Evolutionary conservation across 441 rosid species (phyloP), one percentile per base, ranked within the genome.

Genomic region (Erodium trifolium): DNA sequence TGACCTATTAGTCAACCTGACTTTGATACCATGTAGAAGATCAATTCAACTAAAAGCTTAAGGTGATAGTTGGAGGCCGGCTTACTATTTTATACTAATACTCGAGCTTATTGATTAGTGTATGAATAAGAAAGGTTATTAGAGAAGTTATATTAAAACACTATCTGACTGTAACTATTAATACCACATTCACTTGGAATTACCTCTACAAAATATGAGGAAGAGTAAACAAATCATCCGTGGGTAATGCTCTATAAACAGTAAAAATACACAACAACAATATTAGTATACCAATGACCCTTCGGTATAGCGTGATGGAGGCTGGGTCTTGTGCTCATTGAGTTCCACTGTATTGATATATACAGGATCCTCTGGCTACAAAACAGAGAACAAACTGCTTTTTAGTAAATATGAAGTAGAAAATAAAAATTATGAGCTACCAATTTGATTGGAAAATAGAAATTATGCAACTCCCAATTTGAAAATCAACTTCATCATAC

Each of bases 301-400:
- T 81, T 95, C 99, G 7, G 91, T 84, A 80, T 85, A 95, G 80
- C 95, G 98, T 60, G 91, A 70, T 68, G 97, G 88, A 78, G 86
- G 93, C 78, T 85, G 89, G 29, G 98, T 95, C 78, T 81, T 71
- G 80, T 95, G 97, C 80, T 89, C 95, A 82, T 84, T 82, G 79
- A 84, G 83, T 72, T 88, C 86, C 70, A 84, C 86, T 73, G 82
- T 84, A 68, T 78, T 77, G 74, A 88, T 78, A 81, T 65, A 60
- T 72, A 95, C 41, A 60, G 47, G 73, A 78, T 88, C 93, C 73
- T 92, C 96, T 76, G 80, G 74, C 99, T 95, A 81, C 63, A 76
- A 74, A 75, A 66, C 67, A 75, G 67, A 67, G 64, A 77, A 72
- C 74, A n/a, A 77, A 37, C 55, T 2, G 35, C 45, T 51, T 34